Base-by-base conservation (phyloP, 352 stramenopile species). In the Elongisporangium anandrum region DNA sequence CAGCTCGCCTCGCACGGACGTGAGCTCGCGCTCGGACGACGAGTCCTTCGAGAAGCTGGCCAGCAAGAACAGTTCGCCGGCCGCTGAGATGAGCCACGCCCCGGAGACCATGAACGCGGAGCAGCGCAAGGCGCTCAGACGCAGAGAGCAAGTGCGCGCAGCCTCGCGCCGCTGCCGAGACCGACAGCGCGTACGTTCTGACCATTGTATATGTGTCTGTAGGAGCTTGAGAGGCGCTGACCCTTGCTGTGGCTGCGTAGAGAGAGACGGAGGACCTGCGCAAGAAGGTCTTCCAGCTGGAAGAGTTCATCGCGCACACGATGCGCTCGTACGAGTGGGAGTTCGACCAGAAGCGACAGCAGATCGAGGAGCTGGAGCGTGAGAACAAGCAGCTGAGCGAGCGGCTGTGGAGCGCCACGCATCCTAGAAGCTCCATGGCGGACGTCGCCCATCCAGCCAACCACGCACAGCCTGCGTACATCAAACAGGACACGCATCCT, bases 181-280 rank as follows among this genome's bases (percentile, higher is more conserved):
- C 57, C 79, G 79, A 4, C 79, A 88, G 49, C 67, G 79, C 17
- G 66, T 77, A 65, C 16, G 69, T 64, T n/a, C 23, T 38, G 24
- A 59, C 1, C 19, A 52, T 5, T 38, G 26, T 13, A 4, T 60
- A 12, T 55, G 26, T 49, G 57, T 50, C 16, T 34, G 17, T 41
- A 16, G 21, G 48, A 29, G 8, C 20, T 7, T 22, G 21, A 34
- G 29, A 77, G n/a, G n/a, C n/a, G 24, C 29, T 39, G 29, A 39
- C 29, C 6, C 6, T 13, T 8, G 29, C 29, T 39, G 29, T 39
- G 29, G 29, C 13, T 17, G 34, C 34, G 34, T 45, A 45, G 50
- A 81, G 80, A 54, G 79, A 88, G 65, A 88, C 79, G 1, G 79
- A 88, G 50, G 79, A 88, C 51, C 70, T 88, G 3, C 76, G 79